A percentile compares a stretch with the other conserved stretches of the same genome.
Evolutionary conservation across 2,329 filamentous ascomycete species (phyloP).

Genomic region (Neonectria sp.): DNA sequence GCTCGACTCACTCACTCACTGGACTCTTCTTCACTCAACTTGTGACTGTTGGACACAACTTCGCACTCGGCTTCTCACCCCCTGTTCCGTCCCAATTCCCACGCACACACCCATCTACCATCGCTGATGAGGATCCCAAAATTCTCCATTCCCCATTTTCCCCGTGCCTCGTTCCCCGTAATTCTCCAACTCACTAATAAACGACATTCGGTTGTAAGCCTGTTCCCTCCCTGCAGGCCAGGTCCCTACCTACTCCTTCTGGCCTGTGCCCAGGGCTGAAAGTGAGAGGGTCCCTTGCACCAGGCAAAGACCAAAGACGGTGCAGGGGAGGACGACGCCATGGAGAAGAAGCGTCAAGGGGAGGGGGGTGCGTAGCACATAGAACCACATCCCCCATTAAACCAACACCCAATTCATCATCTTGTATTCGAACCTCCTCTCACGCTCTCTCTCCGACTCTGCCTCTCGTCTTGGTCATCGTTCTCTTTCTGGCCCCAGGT

Average conservation of each 20-base stretch:
- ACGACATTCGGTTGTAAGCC: background rate
- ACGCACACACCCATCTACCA: background rate
- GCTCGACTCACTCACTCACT: background rate
- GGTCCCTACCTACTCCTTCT: background rate
- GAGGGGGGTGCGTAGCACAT: conserved; percentile 19
- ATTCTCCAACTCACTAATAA: conserved; percentile 14
- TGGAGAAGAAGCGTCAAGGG: background rate
- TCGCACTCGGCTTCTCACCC: background rate
- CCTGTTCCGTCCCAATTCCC: background rate
- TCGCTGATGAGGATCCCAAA: background rate
- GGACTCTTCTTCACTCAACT: background rate
- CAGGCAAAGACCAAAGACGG: conserved; percentile 19
- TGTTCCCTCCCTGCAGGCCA: conserved; percentile 2
- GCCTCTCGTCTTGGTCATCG: background rate
- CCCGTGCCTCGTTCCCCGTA: conserved; percentile 15
- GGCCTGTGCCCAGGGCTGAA: conserved; percentile 33
- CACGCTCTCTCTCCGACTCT: background rate
- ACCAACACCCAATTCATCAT: conserved; percentile 8
- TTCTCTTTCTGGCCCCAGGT: conserved; percentile 1
- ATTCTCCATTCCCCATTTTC: conserved; percentile 14
- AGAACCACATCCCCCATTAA: conserved; percentile 19
- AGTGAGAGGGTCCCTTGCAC: conserved; percentile 13
- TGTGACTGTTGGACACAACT: background rate
- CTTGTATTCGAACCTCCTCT: conserved; percentile 1
- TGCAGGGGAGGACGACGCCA: conserved; percentile 11